phyloP scores from a whole-genome alignment of 2,329 filamentous ascomycete genomes.

The Cladophialophora chaetospira region DNA sequence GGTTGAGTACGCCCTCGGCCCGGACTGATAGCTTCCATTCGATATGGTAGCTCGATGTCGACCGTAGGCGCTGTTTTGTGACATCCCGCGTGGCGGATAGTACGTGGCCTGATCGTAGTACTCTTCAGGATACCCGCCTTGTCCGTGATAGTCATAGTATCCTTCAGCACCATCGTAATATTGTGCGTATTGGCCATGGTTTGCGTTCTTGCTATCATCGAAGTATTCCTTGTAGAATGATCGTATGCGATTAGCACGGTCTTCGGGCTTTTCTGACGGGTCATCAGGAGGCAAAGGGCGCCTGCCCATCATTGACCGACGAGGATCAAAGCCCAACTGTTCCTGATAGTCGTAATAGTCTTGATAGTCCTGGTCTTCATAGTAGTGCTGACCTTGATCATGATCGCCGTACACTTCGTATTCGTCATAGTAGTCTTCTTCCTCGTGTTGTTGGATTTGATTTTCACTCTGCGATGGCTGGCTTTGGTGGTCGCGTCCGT shows the following conservation, averaged over 20 bases:
- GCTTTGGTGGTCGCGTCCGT: neutral
- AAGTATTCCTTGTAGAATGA: slow-evolving; percentile 99
- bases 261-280: slow-evolving; percentile 85
- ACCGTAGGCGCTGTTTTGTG: slow-evolving; percentile 40
- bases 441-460: neutral
- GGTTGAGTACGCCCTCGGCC: slow-evolving; percentile 66
- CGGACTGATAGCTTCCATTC: slow-evolving; percentile 49
- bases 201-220: slow-evolving; percentile 66
- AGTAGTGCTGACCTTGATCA: slow-evolving; percentile 12
- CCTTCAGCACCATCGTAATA: slow-evolving; percentile 67
- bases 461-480: neutral
- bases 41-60: slow-evolving; percentile 32
- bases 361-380: slow-evolving; percentile 18
- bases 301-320: slow-evolving; percentile 62
- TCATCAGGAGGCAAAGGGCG: slow-evolving; percentile 87
- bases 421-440: slow-evolving; percentile 17
- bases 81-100: slow-evolving; percentile 38
- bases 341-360: slow-evolving; percentile 28
- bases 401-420: slow-evolving; percentile 15
- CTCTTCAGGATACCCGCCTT: slow-evolving; percentile 46
- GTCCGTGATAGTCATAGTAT: slow-evolving; percentile 61
- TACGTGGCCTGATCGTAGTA: slow-evolving; percentile 37
- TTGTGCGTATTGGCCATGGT: slow-evolving; percentile 72
- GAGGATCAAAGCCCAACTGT: slow-evolving; percentile 42
- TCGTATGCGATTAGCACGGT: slow-evolving; percentile 91